Conservation (phyloP, 2,329 filamentous ascomycete species). For the Teratosphaeria zuluensis region DNA sequence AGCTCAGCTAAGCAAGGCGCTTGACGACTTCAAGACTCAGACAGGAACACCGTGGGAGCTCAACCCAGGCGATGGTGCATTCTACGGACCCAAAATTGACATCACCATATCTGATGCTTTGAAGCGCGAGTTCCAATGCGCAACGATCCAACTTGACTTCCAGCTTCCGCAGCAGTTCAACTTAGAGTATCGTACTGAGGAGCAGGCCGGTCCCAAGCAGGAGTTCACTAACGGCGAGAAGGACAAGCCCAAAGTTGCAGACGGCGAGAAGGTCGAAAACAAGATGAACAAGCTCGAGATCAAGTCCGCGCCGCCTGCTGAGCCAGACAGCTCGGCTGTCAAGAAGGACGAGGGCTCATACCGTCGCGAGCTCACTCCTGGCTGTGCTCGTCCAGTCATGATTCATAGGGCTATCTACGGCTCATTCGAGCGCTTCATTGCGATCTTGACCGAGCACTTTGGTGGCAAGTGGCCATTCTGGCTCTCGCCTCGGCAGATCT, state of each 20-base stretch:
- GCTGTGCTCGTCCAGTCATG: slow-evolving; percentile 74
- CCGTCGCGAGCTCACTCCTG: slow-evolving; percentile 48
- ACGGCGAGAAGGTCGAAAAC: slow-evolving; percentile 19
- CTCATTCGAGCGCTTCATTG: slow-evolving; percentile 59
- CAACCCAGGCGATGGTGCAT: slow-evolving; percentile 91
- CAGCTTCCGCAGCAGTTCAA: slow-evolving; percentile 78
- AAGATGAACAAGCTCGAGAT: slow-evolving; percentile 19
- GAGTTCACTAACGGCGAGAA: slow-evolving; percentile 4
- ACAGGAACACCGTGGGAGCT: slow-evolving; percentile 70
- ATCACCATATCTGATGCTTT: slow-evolving; percentile 87
- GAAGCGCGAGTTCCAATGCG: slow-evolving; percentile 75
- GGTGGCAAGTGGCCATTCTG: slow-evolving; percentile 85
- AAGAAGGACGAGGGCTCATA: slow-evolving; percentile 23
- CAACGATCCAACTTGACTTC: slow-evolving; percentile 91
- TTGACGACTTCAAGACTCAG: slow-evolving; percentile 61
- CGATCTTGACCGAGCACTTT: slow-evolving; percentile 74
- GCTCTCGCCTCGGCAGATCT: slow-evolving; percentile 73
- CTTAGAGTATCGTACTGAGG: slow-evolving; percentile 72
- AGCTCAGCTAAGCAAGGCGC: slow-evolving; percentile 63
- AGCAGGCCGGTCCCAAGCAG: slow-evolving; percentile 40
- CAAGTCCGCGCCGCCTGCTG: slow-evolving; percentile 22
- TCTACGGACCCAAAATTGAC: slow-evolving; percentile 98
- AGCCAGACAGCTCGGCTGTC: slow-evolving; percentile 19
- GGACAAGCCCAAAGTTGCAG: slow-evolving; percentile 28
- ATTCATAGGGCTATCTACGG: slow-evolving; percentile 75